Percentiles rank a stretch among this genome's conserved stretches.
These are phyloP conservation scores for Didymella pomorum DNA, from an alignment of 2,329 filamentous ascomycete species.

Conservation along the genomic window DNA sequence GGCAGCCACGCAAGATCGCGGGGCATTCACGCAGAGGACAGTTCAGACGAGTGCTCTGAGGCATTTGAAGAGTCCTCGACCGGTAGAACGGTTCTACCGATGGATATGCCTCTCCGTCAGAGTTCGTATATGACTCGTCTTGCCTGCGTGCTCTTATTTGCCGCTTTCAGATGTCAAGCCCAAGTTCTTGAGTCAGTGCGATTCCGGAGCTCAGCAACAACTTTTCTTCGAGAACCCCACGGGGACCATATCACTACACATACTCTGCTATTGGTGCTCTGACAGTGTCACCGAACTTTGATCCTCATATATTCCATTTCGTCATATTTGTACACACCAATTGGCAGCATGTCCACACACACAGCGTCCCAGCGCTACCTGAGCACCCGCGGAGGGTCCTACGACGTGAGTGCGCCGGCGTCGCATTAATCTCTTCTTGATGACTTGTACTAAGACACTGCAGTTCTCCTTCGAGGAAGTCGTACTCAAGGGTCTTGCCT, in stretches of 20 bases:
- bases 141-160: slow-evolving; percentile 7
- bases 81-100: neutral
- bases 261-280: slow-evolving; percentile 19
- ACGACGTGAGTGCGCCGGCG: slow-evolving; percentile 60
- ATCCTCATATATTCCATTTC: slow-evolving; percentile 8
- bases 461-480: slow-evolving; percentile 91
- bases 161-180: slow-evolving; percentile 21
- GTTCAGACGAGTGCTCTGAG: neutral
- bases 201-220: slow-evolving; percentile 37
- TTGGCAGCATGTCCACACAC: slow-evolving; percentile 52
- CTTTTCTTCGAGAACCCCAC: slow-evolving; percentile 33
- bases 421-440: slow-evolving; percentile 10
- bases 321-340: slow-evolving; percentile 3
- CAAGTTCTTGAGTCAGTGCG: slow-evolving; percentile 38
- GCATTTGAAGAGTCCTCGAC: neutral
- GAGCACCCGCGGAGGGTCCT: slow-evolving; percentile 69
- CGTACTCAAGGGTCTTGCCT: slow-evolving; percentile 85
- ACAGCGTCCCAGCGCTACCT: slow-evolving; percentile 68
- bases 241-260: slow-evolving; percentile 27
- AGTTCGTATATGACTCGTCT: neutral
- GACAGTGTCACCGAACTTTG: slow-evolving; percentile 16
- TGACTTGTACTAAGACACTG: slow-evolving; percentile 26
- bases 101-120: neutral
- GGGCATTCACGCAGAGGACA: neutral
- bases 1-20: neutral